Conservation (phyloP, 2,329 filamentous ascomycete genomes). For the Colletotrichum higginsianum region DNA sequence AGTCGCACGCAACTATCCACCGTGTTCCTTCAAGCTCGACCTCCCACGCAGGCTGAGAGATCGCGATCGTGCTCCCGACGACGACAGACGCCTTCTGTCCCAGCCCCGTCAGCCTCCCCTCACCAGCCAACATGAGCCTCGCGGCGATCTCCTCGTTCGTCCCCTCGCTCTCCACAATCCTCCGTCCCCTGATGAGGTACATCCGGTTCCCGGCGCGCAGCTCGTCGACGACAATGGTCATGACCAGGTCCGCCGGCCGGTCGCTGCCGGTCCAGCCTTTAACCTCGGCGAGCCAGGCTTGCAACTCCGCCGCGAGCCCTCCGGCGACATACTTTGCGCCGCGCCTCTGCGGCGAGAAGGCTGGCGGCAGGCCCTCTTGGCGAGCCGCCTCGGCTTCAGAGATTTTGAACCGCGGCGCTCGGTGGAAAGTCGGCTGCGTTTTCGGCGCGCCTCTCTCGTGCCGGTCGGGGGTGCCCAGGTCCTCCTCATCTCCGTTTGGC, state of each 20-base stretch:
- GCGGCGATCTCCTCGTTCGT: slow-evolving; percentile 21
- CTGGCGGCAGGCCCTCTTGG: slow-evolving; percentile 46
- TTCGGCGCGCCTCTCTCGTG: slow-evolving; percentile 18
- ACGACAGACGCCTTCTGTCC: slow-evolving; percentile 48
- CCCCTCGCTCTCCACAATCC: slow-evolving; percentile 25
- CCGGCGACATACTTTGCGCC: slow-evolving; percentile 54
- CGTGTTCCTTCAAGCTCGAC: slow-evolving; percentile 50
- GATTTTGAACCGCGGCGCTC: slow-evolving; percentile 57
- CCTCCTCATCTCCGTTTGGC: slow-evolving; percentile 39
- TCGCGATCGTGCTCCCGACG: slow-evolving; percentile 50
- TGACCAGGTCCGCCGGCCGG: slow-evolving; percentile 33
- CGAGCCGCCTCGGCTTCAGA: slow-evolving; percentile 45
- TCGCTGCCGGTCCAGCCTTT: slow-evolving; percentile 51
- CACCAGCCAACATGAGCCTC: slow-evolving; percentile 55
- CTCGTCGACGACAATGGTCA: slow-evolving; percentile 51
- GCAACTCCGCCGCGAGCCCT: slow-evolving; percentile 57
- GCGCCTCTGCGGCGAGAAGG: slow-evolving; percentile 54
- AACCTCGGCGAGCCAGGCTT: slow-evolving; percentile 59
- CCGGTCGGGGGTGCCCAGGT: slow-evolving; percentile 3
- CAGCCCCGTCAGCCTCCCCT: slow-evolving; percentile 55
- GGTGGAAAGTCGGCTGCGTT: slow-evolving; percentile 56
- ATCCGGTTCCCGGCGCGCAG: slow-evolving; percentile 52
- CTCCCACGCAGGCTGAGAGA: slow-evolving; percentile 58
- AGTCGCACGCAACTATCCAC: slow-evolving; percentile 59
- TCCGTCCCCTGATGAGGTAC: slow-evolving; percentile 51